These are phyloP conservation scores for Populus nigra DNA, from an alignment of 345 rosid species.

Conservation along the genomic window DNA sequence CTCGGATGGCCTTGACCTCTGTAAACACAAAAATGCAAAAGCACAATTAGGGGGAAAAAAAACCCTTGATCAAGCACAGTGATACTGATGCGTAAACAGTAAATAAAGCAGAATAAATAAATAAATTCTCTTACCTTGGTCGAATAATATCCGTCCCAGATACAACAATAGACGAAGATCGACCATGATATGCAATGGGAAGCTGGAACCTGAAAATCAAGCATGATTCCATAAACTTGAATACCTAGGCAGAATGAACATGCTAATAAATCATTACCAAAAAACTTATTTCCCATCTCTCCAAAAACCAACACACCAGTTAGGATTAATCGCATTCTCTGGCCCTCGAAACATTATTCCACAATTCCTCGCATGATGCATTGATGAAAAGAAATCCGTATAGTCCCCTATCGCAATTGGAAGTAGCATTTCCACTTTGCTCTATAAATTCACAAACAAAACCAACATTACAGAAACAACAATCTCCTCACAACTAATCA, in stretches of 20 bases:
- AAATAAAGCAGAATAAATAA: neutral
- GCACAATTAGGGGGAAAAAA: neutral
- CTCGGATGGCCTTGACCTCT: conserved; percentile 90
- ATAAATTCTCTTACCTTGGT: conserved; percentile 50
- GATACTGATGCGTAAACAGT: neutral
- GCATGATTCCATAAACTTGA: conserved; percentile 7
- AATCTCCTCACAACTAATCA: neutral
- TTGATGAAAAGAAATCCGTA: conserved; percentile 88
- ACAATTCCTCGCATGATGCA: conserved; percentile 93
- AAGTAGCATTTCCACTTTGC: conserved; percentile 76
- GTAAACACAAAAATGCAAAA: conserved; percentile 18
- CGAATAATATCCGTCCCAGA: conserved; percentile 86
- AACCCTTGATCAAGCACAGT: neutral
- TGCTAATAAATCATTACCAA: neutral
- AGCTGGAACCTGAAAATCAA: conserved; percentile 72
- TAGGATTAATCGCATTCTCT: conserved; percentile 58
- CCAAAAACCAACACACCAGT: conserved; percentile 52
- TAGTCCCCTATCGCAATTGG: conserved; percentile 91
- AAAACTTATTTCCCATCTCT: neutral
- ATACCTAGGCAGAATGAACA: too few species aligned
- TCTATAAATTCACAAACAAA: conserved; percentile 38
- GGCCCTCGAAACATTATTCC: conserved; percentile 90
- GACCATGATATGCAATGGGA: conserved; percentile 97
- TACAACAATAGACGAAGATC: conserved; percentile 84
- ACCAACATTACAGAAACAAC: conserved; percentile 6